phyloP scores from a whole-genome alignment of 2,329 filamentous ascomycete genomes.

The Talaromyces sp. region DNA sequence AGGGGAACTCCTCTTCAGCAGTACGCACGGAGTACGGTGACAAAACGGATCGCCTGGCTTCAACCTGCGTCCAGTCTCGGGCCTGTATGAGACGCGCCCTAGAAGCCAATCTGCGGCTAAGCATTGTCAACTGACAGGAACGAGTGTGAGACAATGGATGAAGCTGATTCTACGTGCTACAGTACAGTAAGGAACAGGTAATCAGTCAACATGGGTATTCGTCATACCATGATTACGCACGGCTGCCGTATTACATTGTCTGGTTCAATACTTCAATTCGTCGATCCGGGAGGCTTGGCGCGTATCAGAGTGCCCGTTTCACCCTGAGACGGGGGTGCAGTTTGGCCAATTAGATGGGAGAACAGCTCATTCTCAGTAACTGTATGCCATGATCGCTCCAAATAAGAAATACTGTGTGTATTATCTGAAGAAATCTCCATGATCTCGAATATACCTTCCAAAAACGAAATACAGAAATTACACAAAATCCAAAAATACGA shows the following conservation, averaged over 20 bases:
- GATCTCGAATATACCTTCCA: not conserved
- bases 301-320: not conserved
- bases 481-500: not conserved
- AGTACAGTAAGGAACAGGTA: not conserved
- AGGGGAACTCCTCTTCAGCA: constrained; percentile 1
- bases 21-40: not conserved
- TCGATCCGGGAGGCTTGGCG: constrained; percentile 14
- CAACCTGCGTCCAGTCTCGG: not conserved
- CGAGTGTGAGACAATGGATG: not conserved
- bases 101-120: constrained; percentile 2
- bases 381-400: not conserved
- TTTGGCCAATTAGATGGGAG: not conserved
- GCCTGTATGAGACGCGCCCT: constrained; percentile 6
- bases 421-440: no score
- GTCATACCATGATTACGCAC: not conserved
- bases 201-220: not conserved
- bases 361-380: not conserved
- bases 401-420: not conserved
- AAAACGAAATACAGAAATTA: not conserved
- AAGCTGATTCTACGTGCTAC: not conserved
- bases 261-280: constrained; percentile 4
- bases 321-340: constrained; percentile 1
- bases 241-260: not conserved
- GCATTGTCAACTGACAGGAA: not conserved
- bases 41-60: not conserved